A percentile compares a stretch with the other conserved stretches of the same genome.
These are phyloP conservation scores for Desmodesmus armatus DNA, from an alignment of 139 green algal species.

Conservation along the genomic window DNA sequence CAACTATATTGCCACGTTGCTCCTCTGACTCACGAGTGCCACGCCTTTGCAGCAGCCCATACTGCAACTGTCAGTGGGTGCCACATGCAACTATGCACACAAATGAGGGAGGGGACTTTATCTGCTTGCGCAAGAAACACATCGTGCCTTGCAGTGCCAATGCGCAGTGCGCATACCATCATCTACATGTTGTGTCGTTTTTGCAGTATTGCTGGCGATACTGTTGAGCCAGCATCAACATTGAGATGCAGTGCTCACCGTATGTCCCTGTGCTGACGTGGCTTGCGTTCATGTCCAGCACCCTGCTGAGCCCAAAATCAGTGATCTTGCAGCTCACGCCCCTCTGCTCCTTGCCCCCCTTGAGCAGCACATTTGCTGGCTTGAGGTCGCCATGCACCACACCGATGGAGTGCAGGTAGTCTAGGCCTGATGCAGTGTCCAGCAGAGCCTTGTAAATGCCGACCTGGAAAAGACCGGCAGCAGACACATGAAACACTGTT, in stretches of 20 bases:
- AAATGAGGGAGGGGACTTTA: too few relatives aligned
- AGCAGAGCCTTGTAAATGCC: conserved; percentile 48
- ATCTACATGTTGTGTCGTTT: too few relatives aligned
- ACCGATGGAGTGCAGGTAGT: conserved; percentile 59
- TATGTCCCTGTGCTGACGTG: conserved; percentile 47
- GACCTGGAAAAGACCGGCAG: conserved; percentile 15
- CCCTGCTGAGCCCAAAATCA: conserved; percentile 76
- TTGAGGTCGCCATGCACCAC: conserved; percentile 76
- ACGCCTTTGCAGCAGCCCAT: too few relatives aligned
- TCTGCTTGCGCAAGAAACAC: too few relatives aligned
- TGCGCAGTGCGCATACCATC: too few relatives aligned
- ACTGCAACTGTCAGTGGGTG: too few relatives aligned
- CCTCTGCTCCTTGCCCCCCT: conserved; percentile 54
- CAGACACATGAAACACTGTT: too few relatives aligned
- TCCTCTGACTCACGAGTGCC: too few relatives aligned
- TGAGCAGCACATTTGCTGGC: conserved; percentile 80
- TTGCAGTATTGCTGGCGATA: background rate
- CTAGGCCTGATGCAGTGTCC: conserved; percentile 56
- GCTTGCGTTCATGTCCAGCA: conserved; percentile 41
- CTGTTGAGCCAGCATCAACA: background rate
- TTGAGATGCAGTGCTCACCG: conserved; percentile 8
- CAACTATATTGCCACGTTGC: too few relatives aligned
- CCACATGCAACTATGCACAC: too few relatives aligned
- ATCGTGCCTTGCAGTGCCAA: too few relatives aligned
- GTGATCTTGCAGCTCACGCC: conserved; percentile 77